phyloP scores from a whole-genome alignment of 1,284 basidiomycete species.

The Cutaneotrichosporon sp. region DNA sequence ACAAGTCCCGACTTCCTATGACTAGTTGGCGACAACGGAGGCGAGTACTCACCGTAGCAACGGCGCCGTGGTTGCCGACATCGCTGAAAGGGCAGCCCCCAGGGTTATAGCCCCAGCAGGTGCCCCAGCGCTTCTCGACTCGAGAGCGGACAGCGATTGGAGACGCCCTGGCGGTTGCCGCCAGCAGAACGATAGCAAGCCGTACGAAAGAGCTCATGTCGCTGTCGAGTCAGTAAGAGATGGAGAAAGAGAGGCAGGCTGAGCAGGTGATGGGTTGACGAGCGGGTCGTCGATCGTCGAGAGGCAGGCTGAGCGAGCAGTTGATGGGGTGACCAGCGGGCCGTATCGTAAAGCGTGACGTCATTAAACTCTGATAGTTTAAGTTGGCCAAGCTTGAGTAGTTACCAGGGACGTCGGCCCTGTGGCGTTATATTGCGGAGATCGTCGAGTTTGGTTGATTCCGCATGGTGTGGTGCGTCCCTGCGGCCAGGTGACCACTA shows the following conservation, averaged over 20 bases:
- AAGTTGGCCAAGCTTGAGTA: too few species aligned
- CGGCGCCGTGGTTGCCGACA: constrained; percentile 29
- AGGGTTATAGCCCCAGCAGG: constrained; percentile 30
- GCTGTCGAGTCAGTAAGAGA: neutral
- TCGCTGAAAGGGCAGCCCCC: constrained; percentile 30
- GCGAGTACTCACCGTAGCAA: constrained; percentile 26
- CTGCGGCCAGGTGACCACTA: too few species aligned
- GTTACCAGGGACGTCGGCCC: too few species aligned
- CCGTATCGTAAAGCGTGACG: too few species aligned
- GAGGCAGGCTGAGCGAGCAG: neutral
- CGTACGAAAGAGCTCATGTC: neutral
- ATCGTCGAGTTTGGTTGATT: too few species aligned
- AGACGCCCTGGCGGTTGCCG: neutral
- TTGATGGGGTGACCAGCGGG: neutral
- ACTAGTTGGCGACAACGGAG: neutral
- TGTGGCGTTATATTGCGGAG: too few species aligned
- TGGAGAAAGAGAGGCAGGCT: neutral
- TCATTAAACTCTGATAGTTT: too few species aligned
- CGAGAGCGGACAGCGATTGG: neutral
- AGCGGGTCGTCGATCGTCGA: too few species aligned
- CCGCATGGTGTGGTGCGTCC: too few species aligned
- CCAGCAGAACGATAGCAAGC: neutral
- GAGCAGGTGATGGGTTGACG: neutral
- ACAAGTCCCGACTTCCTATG: constrained; percentile 50
- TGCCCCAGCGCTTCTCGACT: constrained; percentile 22